Evolutionary conservation across 176 grass and related monocot species (phyloP).

Genomic region (Olyra latifolia): DNA sequence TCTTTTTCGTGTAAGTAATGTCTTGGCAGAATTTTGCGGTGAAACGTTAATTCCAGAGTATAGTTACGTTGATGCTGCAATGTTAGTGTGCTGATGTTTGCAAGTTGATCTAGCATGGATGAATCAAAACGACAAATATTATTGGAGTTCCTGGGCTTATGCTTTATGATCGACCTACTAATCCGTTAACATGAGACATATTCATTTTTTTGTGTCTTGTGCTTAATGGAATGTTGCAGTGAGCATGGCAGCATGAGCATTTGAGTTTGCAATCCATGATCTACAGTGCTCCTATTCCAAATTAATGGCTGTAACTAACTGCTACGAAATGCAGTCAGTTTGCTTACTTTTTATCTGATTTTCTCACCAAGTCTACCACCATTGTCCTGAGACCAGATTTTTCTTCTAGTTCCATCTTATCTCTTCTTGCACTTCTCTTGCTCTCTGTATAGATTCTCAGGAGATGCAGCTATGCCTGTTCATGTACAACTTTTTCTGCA

Average conservation of each 20-base stretch:
- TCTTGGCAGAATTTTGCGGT: neutral
- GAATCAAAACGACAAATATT: neutral
- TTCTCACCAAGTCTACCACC: neutral
- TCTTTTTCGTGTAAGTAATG: neutral
- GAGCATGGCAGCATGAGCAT: slow-evolving; percentile 2
- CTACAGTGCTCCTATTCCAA: too few species aligned
- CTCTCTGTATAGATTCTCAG: neutral
- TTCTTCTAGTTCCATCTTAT: neutral
- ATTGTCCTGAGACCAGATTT: neutral
- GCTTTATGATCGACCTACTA: neutral
- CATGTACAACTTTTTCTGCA: neutral
- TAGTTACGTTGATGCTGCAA: neutral
- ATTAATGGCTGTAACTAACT: too few species aligned
- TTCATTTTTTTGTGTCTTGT: neutral
- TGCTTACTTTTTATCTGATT: neutral
- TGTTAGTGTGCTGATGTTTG: neutral
- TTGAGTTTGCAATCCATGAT: too few species aligned
- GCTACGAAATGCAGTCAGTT: neutral
- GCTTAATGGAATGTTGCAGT: neutral
- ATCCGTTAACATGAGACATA: neutral
- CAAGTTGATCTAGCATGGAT: neutral
- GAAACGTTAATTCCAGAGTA: neutral
- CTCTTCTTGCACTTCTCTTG: neutral
- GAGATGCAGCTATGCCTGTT: neutral
- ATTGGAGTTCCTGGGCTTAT: neutral